Base-by-base conservation (phyloP, 306 rosid species). In the Ceratonia siliqua region DNA sequence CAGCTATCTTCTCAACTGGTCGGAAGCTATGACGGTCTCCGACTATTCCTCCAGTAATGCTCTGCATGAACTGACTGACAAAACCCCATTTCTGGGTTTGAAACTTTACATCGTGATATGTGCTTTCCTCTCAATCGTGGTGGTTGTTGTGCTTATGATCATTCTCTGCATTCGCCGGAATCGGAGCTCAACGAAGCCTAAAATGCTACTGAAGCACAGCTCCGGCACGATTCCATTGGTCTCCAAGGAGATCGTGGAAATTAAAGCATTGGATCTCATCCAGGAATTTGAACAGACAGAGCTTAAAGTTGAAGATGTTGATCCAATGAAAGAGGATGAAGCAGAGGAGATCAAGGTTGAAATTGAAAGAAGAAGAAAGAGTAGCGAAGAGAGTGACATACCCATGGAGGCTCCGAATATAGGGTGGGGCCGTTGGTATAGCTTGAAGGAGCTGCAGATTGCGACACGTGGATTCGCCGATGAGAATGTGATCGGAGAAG, bases 341-440 rank as follows among this genome's bases (percentile, higher is more conserved):
- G 42, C 2, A 15, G 70, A 30, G 42, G 84, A 61, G 54, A 43
- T 56, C 66, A 68, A 35, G 72, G 22, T 49, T 15, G 85, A 82
- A 8, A 70, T 79, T 8, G 91, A 62, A 62, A 32, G 2, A 9
- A 78, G 72, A 27, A 56, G 68, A 6, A 78, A 68, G 36, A 30
- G 52, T 3, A 59, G 72, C 78, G 86, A 85, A 68, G 83, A 25
- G 83, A 65, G 89, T 76, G 92, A 88, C 57, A 86, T 25, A 80
- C 78, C 87, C 76, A 79, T 66, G 82, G 93, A 86, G 73, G 46
- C 85, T 65, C 85, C 83, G 11, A 81, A 89, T 49, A 86, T 91
- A 4, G 99, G 99, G 70, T 92, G 99, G 99, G 99, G 99, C 2
- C 78, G 95, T 25, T 94, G 99, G 99, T 92, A 90, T 67, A 85